Base-by-base conservation (phyloP, 306 rosid species). In the Trifolium subterraneum region DNA sequence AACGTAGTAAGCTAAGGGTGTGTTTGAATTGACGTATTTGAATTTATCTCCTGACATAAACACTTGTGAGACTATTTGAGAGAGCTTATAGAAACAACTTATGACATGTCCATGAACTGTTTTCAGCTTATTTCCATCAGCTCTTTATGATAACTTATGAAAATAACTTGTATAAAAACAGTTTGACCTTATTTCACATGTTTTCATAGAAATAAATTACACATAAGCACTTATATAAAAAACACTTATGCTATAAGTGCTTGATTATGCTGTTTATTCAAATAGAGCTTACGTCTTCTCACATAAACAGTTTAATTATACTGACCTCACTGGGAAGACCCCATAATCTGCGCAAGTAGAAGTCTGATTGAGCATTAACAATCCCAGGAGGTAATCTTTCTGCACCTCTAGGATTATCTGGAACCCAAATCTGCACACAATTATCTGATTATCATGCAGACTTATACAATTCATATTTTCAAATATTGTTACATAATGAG, bases 371-470 rank as follows among this genome's bases (percentile, higher is more conserved):
- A 19, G 93, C 95, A 58, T 74, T 82, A 70, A 92, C 77, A 70
- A 95, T 90, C 62, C 89, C 89, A 27, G 95, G 89, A 47, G 99
- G 86, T 75, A 95, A 78, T 72, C 85, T 88, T 87, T 95, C 98
- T 10, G 98, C 98, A 41, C 99, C 99, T 81, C 81, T 90, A 69
- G 98, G 99, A 85, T 95, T 92, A 79, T 96, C 83, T 77, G 99
- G 85, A 69, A 76, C 93, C 99, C 97, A 95, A 79, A 92, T 95
- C 99, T 95, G 88, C 83, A 80, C 29, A 62, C 33, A 50, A 84
- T 35, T 47, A 38, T 60, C 10, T 76, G 8, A 68, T 27, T 52
- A 71, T 38, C 15, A 62, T 56, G 9, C 61, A 22, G 10, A 67
- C 18, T 8, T 72, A 14, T 52, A 51, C 42, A 65, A 33, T 61